Conservation (phyloP, 202 grass and related monocot species). For the Eragrostis tef region DNA sequence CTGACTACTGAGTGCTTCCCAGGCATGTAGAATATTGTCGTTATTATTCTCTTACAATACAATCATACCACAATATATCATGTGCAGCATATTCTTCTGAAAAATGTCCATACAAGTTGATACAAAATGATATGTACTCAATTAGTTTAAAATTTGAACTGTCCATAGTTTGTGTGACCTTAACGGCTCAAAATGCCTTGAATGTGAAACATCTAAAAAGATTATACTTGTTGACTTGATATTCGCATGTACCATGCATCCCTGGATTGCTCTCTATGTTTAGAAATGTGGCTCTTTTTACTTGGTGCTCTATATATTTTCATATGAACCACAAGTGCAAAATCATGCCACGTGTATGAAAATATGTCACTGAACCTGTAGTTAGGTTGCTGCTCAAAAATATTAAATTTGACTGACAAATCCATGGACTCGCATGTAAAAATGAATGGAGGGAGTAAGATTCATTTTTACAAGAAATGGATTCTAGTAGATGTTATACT, state of each 20-base stretch:
- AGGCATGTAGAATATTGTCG: conserved; percentile 25
- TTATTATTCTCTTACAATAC: conserved; percentile 4
- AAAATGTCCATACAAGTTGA: conserved; percentile 26
- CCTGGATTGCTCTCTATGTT: background rate
- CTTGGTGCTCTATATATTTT: background rate
- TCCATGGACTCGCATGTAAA: background rate
- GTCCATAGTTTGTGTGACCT: background rate
- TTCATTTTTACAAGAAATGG: background rate
- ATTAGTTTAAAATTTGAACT: background rate
- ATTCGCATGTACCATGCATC: background rate
- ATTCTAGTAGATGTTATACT: background rate
- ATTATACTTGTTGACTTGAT: conserved; percentile 12
- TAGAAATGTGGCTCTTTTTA: background rate
- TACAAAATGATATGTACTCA: background rate
- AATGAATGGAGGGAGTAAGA: background rate
- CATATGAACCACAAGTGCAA: background rate
- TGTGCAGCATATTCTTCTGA: conserved; percentile 37
- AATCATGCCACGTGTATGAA: background rate
- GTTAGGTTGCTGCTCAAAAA: background rate
- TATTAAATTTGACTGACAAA: background rate
- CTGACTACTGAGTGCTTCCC: background rate
- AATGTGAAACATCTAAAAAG: background rate
- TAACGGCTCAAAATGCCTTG: conserved; percentile 10
- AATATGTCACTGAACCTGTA: background rate
- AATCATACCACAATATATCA: conserved; percentile 7